Evolutionary conservation across 257 asterid genomes (phyloP), one percentile per base, ranked within the genome.

Genomic region (Ehretia macrophylla): DNA sequence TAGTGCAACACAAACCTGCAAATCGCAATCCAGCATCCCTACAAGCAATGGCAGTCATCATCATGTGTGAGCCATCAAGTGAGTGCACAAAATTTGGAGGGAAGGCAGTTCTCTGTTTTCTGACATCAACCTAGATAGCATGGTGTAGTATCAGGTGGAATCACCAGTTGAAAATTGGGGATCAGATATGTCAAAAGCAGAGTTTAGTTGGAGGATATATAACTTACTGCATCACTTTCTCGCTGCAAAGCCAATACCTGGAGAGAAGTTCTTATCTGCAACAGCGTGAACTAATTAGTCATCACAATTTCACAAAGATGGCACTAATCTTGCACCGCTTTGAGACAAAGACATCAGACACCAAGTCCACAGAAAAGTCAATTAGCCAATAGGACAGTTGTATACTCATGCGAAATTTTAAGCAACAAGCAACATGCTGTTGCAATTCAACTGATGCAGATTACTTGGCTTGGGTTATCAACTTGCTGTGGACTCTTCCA

Each of bases 31-130:
- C 93, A 60, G 88, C 85, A 75, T 88, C 87, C 68, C 89, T 88
- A 70, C 97, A 86, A 66, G 96, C 97, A 53, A 88, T 64, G n/a
- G 95, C 98, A 27, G 98, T 92, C 98, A 92, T 88, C 98, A 92
- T 92, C 98, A 86, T 88, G 77, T 88, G 97, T 3, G 97, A 77
- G 59, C 97, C 94, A 80, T 92, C 97, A 51, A 92, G 74, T 32
- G 97, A 86, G 78, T 92, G 97, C 68, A 92, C 97, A 61, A 92
- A 88, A 80, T 88, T 88, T 37, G 98, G 98, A 65, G 98, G 98
- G 75, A 92, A 92, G 11, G 97, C 96, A 49, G 97, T 86, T 79
- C 85, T 82, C 81, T 88, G 97, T 71, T 84, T 92, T 75, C 95
- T 72, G 56, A 79, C 64, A 61, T 84, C 97, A 73, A 92, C 95